Evolutionary conservation across 2,329 filamentous ascomycete genomes (phyloP).

Genomic region (Exophiala xenobiotica): DNA sequence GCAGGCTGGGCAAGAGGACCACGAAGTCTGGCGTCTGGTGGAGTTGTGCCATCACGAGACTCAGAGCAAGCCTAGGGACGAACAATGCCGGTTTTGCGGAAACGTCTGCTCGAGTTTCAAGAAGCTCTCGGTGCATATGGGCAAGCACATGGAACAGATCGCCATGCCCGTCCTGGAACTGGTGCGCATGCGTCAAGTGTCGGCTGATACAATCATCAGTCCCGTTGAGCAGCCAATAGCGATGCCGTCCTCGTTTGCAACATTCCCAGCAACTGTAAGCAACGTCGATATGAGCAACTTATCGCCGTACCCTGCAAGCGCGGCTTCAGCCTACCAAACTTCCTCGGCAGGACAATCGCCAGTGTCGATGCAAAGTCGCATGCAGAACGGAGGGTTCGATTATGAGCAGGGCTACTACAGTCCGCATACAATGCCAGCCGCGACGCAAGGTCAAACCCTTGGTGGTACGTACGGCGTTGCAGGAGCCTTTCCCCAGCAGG

Average conservation of each 20-base stretch:
- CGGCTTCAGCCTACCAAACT: slow-evolving; percentile 32
- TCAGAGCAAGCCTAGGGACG: slow-evolving; percentile 62
- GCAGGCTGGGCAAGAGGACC: slow-evolving; percentile 42
- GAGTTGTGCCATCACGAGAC: slow-evolving; percentile 76
- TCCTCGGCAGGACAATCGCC: slow-evolving; percentile 31
- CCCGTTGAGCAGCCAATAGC: slow-evolving; percentile 57
- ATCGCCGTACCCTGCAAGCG: slow-evolving; percentile 29
- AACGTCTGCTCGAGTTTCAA: slow-evolving; percentile 83
- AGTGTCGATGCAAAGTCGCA: slow-evolving; percentile 16
- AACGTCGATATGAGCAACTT: slow-evolving; percentile 33
- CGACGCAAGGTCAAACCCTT: slow-evolving; percentile 5
- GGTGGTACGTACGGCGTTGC: slow-evolving; percentile 4
- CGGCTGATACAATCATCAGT: slow-evolving; percentile 63
- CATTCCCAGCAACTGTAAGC: slow-evolving; percentile 10
- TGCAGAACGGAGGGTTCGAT: slow-evolving; percentile 10
- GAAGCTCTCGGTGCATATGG: slow-evolving; percentile 88
- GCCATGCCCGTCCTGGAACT: slow-evolving; percentile 71
- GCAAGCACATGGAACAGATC: slow-evolving; percentile 92
- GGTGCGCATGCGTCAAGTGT: slow-evolving; percentile 44
- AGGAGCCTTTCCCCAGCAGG: slow-evolving; percentile 7
- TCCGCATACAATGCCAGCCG: slow-evolving; percentile 14
- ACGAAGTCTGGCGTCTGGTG: slow-evolving; percentile 73
- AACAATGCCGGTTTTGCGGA: slow-evolving; percentile 84
- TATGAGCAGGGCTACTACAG: slow-evolving; percentile 19
- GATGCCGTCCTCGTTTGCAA: slow-evolving; percentile 39